Percentiles rank a stretch among this genome's conserved stretches.
Evolutionary conservation across 371 early-diverging fungal species (phyloP).

Genomic region (Entomophthora muscae): DNA sequence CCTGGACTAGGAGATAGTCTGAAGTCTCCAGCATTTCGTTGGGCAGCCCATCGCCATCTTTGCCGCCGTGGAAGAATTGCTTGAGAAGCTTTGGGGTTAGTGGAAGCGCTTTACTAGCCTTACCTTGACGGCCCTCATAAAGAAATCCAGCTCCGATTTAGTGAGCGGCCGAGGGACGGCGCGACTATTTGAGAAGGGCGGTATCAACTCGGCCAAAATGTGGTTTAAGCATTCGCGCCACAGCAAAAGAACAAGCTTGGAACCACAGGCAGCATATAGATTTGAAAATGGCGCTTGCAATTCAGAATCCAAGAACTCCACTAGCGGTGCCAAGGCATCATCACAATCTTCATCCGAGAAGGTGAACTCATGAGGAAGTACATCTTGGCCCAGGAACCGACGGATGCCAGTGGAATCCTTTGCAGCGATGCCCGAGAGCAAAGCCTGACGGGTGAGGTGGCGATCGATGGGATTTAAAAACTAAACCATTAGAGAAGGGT

Average conservation of each 20-base stretch:
- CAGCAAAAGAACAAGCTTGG: conserved; percentile 52
- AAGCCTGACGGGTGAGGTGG: not conserved
- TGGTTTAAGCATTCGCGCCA: conserved; percentile 72
- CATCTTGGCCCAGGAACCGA: conserved; percentile 11
- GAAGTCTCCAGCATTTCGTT: conserved; percentile 47
- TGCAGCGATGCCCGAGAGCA: conserved; percentile 10
- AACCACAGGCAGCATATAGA: conserved; percentile 59
- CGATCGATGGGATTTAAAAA: not conserved
- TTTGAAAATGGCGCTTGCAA: conserved; percentile 52
- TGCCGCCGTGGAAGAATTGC: conserved; percentile 73
- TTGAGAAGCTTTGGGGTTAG: conserved; percentile 36
- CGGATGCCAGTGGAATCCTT: conserved; percentile 3
- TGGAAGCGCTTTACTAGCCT: not conserved
- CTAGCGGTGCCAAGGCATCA: conserved; percentile 44
- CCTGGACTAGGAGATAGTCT: conserved; percentile 47
- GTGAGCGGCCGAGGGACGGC: conserved; percentile 35
- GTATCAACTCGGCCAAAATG: conserved; percentile 53
- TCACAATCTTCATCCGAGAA: conserved; percentile 49
- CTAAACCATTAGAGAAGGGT: too few species aligned
- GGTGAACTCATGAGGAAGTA: conserved; percentile 11
- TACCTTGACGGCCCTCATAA: not conserved
- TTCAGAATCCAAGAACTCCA: conserved; percentile 78
- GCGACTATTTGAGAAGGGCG: conserved; percentile 50
- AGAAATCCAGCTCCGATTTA: conserved; percentile 1
- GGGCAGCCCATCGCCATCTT: conserved; percentile 62